phyloP scores from a whole-genome alignment of 1,284 basidiomycete genomes.

The Ceratobasidium sp. region DNA sequence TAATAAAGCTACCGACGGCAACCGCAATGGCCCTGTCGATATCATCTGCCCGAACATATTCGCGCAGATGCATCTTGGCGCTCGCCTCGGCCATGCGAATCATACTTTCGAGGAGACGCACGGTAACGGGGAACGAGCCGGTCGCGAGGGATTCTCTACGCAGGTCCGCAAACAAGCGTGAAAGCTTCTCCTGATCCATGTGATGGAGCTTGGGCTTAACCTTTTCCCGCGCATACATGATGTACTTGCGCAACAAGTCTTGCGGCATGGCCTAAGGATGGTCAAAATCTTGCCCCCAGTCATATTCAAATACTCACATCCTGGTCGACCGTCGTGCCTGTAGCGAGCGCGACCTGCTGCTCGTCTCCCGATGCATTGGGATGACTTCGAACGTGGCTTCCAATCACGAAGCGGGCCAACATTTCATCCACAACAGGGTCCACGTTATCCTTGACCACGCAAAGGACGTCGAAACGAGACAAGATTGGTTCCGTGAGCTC shows the following conservation, averaged over 20 bases:
- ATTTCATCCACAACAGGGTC: conserved; percentile 98
- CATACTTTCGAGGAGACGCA: conserved; percentile 98
- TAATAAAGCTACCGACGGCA: conserved; percentile 93
- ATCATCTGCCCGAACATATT: conserved; percentile 95
- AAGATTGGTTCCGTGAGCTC: conserved; percentile 98
- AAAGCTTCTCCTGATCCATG: conserved; percentile 94
- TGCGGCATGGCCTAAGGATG: conserved; percentile 86
- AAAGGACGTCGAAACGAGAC: conserved; percentile 98
- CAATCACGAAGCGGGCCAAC: conserved; percentile 95
- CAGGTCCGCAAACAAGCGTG: conserved; percentile 95
- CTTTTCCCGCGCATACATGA: conserved; percentile 97
- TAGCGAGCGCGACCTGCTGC: conserved; percentile 71
- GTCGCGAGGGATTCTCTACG: conserved; percentile 95
- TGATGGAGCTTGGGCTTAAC: conserved; percentile 92
- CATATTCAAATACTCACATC: conserved; percentile 71
- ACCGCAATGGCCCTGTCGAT: conserved; percentile 98
- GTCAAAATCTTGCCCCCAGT: background rate
- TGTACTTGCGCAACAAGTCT: conserved; percentile 97
- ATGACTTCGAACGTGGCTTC: conserved; percentile 92
- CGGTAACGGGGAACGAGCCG: conserved; percentile 97
- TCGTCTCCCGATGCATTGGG: conserved; percentile 87
- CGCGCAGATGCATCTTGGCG: conserved; percentile 97
- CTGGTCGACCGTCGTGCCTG: conserved; percentile 79
- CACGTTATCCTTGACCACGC: conserved; percentile 97
- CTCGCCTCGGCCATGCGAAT: conserved; percentile 99